Percentiles rank a stretch among this genome's conserved stretches.
Evolutionary conservation across 495 filamentous ascomycete species (phyloP).

Genomic region (Penicillium paxilli): DNA sequence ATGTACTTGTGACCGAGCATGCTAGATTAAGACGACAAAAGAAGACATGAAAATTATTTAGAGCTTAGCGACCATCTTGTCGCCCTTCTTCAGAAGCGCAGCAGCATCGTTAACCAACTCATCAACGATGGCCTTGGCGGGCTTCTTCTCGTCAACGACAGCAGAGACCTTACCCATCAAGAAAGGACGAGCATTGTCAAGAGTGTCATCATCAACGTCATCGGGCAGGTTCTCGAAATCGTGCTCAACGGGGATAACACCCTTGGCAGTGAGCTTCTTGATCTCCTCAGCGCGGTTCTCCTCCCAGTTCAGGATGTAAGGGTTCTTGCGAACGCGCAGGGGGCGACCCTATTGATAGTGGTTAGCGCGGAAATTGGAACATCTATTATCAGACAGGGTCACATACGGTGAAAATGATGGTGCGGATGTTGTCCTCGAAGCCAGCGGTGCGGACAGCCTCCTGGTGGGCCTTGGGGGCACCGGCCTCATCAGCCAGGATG

Average conservation of each 20-base stretch:
- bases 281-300: slow-evolving; percentile 85
- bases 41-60: slow-evolving; percentile 36
- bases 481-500: slow-evolving; percentile 89
- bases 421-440: slow-evolving; percentile 93
- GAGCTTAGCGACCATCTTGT: slow-evolving; percentile 66
- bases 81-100: slow-evolving; percentile 63
- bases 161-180: slow-evolving; percentile 97
- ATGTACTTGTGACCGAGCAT: slow-evolving; percentile 6
- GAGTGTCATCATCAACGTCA: slow-evolving; percentile 70
- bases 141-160: slow-evolving; percentile 89
- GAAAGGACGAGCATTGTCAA: slow-evolving; percentile 90
- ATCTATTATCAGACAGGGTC: neutral
- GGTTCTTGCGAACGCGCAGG: slow-evolving; percentile 86
- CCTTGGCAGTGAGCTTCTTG: slow-evolving; percentile 84
- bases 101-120: slow-evolving; percentile 89
- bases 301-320: slow-evolving; percentile 96
- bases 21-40: slow-evolving; percentile 9
- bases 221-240: slow-evolving; percentile 85
- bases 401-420: slow-evolving; percentile 90
- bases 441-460: slow-evolving; percentile 90
- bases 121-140: slow-evolving; percentile 89
- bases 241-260: slow-evolving; percentile 88
- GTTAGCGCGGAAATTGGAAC: neutral
- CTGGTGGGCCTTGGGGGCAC: slow-evolving; percentile 91
- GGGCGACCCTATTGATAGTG: slow-evolving; percentile 70